Percentiles rank a stretch among this genome's conserved stretches.
These are phyloP conservation scores for Diaporthe citri DNA, from an alignment of 2,329 filamentous ascomycete species.

Conservation along the genomic window DNA sequence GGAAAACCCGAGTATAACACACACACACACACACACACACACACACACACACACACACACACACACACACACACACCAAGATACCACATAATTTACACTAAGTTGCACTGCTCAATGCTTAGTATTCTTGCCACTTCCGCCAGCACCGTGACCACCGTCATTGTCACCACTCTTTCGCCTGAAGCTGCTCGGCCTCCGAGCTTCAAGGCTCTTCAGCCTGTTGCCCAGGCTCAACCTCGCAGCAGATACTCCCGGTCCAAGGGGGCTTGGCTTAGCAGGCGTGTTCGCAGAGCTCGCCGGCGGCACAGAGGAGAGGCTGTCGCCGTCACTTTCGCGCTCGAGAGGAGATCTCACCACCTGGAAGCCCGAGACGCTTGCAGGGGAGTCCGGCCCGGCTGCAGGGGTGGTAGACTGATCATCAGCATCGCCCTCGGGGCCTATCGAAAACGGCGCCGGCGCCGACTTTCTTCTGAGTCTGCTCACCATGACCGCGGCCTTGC, in stretches of 20 bases:
- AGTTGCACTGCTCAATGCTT: not conserved
- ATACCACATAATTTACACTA: not conserved
- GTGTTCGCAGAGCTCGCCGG: slow-evolving; percentile 22
- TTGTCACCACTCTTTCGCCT: slow-evolving; percentile 29
- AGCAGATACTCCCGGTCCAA: slow-evolving; percentile 52
- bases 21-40: no score
- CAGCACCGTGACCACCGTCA: not conserved
- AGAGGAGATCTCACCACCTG: slow-evolving; percentile 14
- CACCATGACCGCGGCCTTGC: slow-evolving; percentile 32
- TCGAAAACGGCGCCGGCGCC: slow-evolving; percentile 45
- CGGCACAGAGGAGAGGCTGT: slow-evolving; percentile 48
- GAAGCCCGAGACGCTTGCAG: slow-evolving; percentile 24
- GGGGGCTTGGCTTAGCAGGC: slow-evolving; percentile 43
- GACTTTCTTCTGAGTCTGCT: slow-evolving; percentile 45
- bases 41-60: no score
- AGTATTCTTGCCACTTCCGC: not conserved
- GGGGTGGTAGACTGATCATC: slow-evolving; percentile 45
- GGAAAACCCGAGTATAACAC: not conserved
- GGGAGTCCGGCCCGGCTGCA: not conserved
- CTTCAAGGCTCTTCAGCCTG: slow-evolving; percentile 56
- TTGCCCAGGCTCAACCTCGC: slow-evolving; percentile 64
- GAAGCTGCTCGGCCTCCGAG: slow-evolving; percentile 24
- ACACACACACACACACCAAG: not conserved
- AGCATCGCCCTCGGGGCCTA: slow-evolving; percentile 42
- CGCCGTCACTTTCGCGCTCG: slow-evolving; percentile 49